These are phyloP conservation scores for Hemisphaericaspora xylofermentans DNA, from an alignment of 1,139 yeast genomes.

Conservation along the genomic window DNA sequence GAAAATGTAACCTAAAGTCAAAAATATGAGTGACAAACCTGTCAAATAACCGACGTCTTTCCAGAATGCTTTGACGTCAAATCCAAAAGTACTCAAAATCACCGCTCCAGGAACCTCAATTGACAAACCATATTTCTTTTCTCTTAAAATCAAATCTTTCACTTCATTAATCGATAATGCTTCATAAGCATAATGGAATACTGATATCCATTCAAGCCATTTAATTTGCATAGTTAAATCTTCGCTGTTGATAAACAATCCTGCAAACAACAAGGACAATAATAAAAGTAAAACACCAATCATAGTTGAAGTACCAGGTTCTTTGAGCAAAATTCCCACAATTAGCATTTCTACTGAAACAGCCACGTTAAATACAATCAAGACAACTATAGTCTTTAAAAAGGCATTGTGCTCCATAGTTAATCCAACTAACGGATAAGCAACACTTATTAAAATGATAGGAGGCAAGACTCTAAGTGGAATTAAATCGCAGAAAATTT, in stretches of 20 bases:
- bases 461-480: slow-evolving; percentile 94
- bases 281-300: slow-evolving; percentile 79
- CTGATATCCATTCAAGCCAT: slow-evolving; percentile 81
- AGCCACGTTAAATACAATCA: slow-evolving; percentile 82
- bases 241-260: slow-evolving; percentile 82
- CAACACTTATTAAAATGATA: slow-evolving; percentile 69
- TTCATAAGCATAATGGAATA: slow-evolving; percentile 95
- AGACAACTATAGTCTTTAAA: slow-evolving; percentile 62
- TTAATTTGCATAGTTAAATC: slow-evolving; percentile 69
- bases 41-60: slow-evolving; percentile 59
- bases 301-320: slow-evolving; percentile 92
- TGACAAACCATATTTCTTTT: slow-evolving; percentile 86
- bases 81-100: slow-evolving; percentile 91
- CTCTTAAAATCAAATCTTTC: slow-evolving; percentile 78
- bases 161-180: slow-evolving; percentile 91
- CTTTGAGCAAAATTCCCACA: slow-evolving; percentile 82
- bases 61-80: slow-evolving; percentile 73
- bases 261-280: slow-evolving; percentile 87
- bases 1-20: slow-evolving; percentile 69
- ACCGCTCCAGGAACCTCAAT: slow-evolving; percentile 99
- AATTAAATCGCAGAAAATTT: slow-evolving; percentile 82
- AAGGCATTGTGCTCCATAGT: slow-evolving; percentile 80
- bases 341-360: slow-evolving; percentile 82
- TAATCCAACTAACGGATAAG: slow-evolving; percentile 91
- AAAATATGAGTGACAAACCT: slow-evolving; percentile 50